phyloP scores from a whole-genome alignment of 805 yeast species.

The Schizosaccharomyces osmophilus region DNA sequence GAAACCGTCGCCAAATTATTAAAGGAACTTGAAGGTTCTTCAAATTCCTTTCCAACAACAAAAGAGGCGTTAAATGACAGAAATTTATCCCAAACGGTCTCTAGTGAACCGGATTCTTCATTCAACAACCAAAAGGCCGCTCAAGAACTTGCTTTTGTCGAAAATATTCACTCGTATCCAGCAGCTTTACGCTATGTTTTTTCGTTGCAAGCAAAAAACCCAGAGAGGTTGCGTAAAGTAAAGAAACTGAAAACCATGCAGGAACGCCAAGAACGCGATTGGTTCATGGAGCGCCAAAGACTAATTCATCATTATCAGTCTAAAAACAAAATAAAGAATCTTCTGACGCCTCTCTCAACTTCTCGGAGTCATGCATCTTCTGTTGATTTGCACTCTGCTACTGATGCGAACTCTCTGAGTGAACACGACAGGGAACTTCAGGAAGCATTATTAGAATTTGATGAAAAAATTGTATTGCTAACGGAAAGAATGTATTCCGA shows the following conservation, averaged over 20 bases:
- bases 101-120: too few relatives aligned
- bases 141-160: too few relatives aligned
- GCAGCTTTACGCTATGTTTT: neutral
- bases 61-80: too few relatives aligned
- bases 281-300: neutral
- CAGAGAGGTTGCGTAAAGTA: neutral
- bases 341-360: neutral
- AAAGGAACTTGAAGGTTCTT: neutral
- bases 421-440: neutral
- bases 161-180: neutral
- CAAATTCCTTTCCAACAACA: neutral
- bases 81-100: too few relatives aligned
- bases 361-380: neutral
- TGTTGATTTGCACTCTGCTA: neutral
- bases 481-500: neutral
- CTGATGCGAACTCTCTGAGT: neutral
- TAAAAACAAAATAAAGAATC: neutral
- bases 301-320: neutral
- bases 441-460: neutral
- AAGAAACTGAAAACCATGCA: neutral
- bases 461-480: neutral
- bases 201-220: neutral
- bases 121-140: too few relatives aligned
- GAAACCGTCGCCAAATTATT: neutral
- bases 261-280: neutral